Percentiles rank a stretch among this genome's conserved stretches.
Evolutionary conservation across 768 basidiomycete genomes (phyloP).

Genomic region (Suillus brevipes): DNA sequence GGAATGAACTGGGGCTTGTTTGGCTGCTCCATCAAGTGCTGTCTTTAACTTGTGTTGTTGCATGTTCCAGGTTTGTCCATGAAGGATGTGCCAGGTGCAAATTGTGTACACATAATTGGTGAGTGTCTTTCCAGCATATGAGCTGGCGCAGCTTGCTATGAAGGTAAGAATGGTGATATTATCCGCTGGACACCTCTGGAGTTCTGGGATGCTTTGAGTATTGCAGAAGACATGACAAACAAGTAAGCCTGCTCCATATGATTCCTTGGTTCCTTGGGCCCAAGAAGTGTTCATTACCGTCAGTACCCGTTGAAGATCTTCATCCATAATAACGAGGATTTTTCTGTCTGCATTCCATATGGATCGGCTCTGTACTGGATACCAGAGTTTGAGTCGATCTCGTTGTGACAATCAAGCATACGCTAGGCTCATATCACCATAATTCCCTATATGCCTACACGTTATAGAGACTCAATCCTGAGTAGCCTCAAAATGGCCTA

Average conservation of each 20-base stretch:
- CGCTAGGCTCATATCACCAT: too few species aligned
- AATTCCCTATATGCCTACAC: too few species aligned
- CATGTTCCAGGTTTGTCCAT: not conserved
- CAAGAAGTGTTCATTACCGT: slow-evolving; percentile 23
- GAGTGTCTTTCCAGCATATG: slow-evolving; percentile 22
- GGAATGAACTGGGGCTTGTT: not conserved
- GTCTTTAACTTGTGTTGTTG: not conserved
- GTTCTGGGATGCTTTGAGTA: slow-evolving; percentile 15
- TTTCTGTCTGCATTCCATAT: not conserved
- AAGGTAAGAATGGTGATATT: slow-evolving; percentile 30
- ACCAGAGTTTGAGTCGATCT: not conserved
- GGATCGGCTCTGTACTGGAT: not conserved
- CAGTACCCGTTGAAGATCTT: not conserved
- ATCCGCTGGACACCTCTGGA: slow-evolving; percentile 25
- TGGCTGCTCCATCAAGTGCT: not conserved
- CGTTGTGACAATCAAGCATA: too few species aligned
- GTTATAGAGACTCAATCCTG: too few species aligned
- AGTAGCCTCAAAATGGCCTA: too few species aligned
- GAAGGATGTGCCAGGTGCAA: not conserved
- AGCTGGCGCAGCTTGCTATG: too few species aligned
- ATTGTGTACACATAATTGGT: slow-evolving; percentile 9
- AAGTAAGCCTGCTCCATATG: slow-evolving; percentile 41
- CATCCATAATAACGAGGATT: not conserved
- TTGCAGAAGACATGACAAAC: slow-evolving; percentile 45
- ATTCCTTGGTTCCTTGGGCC: slow-evolving; percentile 30